Percentiles rank a stretch among this genome's conserved stretches.
phyloP scores from a whole-genome alignment of 345 rosid species.

The Euphorbia tirucalli region DNA sequence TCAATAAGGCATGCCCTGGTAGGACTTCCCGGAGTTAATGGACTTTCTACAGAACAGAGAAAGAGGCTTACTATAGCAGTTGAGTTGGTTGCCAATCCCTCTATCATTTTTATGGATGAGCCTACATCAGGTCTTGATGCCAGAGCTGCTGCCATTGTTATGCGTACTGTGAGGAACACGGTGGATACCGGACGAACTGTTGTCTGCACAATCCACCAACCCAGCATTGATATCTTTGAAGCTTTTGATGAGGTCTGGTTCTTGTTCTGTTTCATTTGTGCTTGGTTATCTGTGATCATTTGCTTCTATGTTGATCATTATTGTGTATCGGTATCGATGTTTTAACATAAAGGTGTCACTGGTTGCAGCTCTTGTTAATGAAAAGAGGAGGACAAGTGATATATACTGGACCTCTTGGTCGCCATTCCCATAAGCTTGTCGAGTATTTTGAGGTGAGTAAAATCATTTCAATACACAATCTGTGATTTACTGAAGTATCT shows the following conservation, averaged over 20 bases:
- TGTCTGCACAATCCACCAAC: conserved; percentile 89
- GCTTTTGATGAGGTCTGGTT: conserved; percentile 69
- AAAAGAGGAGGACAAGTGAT: conserved; percentile 24
- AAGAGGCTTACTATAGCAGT: conserved; percentile 75
- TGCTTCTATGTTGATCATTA: too few species aligned
- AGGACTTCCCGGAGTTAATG: conserved; percentile 55
- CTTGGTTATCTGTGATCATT: background rate
- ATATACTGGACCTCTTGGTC: conserved; percentile 15
- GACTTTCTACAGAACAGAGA: conserved; percentile 72
- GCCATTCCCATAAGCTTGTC: conserved; percentile 12
- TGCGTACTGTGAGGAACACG: conserved; percentile 76
- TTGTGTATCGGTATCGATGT: too few species aligned
- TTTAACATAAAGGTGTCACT: background rate
- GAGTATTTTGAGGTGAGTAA: conserved; percentile 20
- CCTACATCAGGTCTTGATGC: conserved; percentile 86
- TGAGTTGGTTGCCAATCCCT: too few species aligned
- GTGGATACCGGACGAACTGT: conserved; percentile 86
- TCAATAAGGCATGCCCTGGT: too few species aligned
- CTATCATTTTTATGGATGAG: conserved; percentile 84
- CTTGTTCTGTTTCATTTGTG: background rate
- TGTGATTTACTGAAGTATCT: background rate
- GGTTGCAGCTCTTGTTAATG: conserved; percentile 21
- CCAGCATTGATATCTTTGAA: conserved; percentile 83
- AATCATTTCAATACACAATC: background rate
- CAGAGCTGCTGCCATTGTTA: conserved; percentile 84